Base-by-base conservation (phyloP, 2,329 filamentous ascomycete genomes). In the Venturia aucupariae region DNA sequence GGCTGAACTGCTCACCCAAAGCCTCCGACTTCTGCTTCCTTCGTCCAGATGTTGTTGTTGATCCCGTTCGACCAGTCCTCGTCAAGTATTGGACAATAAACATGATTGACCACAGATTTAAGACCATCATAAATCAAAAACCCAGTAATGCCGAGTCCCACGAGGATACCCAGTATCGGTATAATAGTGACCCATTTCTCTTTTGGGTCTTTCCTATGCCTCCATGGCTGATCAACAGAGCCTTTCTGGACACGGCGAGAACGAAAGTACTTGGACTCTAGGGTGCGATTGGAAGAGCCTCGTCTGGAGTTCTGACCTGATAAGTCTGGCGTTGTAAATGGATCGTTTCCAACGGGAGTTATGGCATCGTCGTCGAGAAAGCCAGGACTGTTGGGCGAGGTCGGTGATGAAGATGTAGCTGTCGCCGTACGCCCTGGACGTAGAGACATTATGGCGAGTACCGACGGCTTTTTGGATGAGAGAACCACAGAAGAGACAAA, bases 121-220 rank as follows among this genome's bases (percentile, higher is more conserved):
- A 92, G 73, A 4, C 90, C 90, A 68, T 92, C 87, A 81, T 86
- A 94, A 60, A 94, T 79, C 55, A 94, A 76, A 70, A 92, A 84
- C 0, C 81, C 90, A 0, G 87, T 84, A 48, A 92, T 77, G 2
- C 74, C 83, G 42, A 93, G 73, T 17, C 90, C 90, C 17, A 92
- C 66, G 3, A 86, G 60, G 61, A 94, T 84, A 59, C 90, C 90
- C 30, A 90, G 73, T 51, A 92, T 72, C 2, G 90, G 90, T 65
- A 95, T 82, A 67, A 93, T 91, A 2, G 87, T 92, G 10, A 90
- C 86, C 90, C 90, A 94, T 78, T 91, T 94, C 80, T 93, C 89
- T 73, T 86, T 88, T 15, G 88, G 86, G 68, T 92, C 87, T 65
- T 80, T 85, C 72, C 86, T 87, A n/a, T 83, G 76, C 46, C 88